phyloP scores from a whole-genome alignment of 2,329 filamentous ascomycete species.

The Stachybotrys echinatus region DNA sequence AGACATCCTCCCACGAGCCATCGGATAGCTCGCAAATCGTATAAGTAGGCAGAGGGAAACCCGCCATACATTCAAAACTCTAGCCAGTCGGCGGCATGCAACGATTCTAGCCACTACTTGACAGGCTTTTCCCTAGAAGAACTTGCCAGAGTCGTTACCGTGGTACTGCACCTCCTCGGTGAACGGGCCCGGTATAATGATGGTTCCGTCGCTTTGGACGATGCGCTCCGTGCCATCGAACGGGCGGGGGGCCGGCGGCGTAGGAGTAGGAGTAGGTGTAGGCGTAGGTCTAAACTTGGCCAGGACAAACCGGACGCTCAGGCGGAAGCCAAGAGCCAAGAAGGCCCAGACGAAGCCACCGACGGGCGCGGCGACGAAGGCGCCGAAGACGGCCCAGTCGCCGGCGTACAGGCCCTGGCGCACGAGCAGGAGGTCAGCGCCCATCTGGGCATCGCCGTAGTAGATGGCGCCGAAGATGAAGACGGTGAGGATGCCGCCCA shows the following conservation, averaged over 20 bases:
- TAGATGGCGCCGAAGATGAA: conserved; percentile 79
- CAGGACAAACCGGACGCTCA: conserved; percentile 51
- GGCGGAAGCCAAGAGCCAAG: conserved; percentile 53
- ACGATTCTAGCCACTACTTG: neutral
- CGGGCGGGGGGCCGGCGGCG: no score
- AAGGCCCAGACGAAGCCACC: conserved; percentile 70
- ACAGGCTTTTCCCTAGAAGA: conserved; percentile 35
- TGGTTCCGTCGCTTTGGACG: no score
- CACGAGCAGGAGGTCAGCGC: conserved; percentile 64
- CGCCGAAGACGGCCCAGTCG: conserved; percentile 80
- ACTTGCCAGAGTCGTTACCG: conserved; percentile 45
- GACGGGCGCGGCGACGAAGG: conserved; percentile 74
- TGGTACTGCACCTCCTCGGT: no score
- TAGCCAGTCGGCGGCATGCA: neutral
- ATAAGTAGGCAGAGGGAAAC: no score
- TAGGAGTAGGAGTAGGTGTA: no score
- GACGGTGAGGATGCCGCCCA: conserved; percentile 73
- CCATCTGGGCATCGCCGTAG: conserved; percentile 60
- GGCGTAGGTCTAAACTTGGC: conserved; percentile 55
- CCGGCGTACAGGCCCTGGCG: conserved; percentile 68
- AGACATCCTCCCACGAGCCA: no score
- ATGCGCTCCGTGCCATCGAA: conserved; percentile 65
- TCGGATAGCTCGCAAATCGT: no score
- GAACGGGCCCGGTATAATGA: no score
- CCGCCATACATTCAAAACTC: neutral